phyloP scores from a whole-genome alignment of 192 early-diverging fungal genomes.

The Rhizophagus prolifer region DNA sequence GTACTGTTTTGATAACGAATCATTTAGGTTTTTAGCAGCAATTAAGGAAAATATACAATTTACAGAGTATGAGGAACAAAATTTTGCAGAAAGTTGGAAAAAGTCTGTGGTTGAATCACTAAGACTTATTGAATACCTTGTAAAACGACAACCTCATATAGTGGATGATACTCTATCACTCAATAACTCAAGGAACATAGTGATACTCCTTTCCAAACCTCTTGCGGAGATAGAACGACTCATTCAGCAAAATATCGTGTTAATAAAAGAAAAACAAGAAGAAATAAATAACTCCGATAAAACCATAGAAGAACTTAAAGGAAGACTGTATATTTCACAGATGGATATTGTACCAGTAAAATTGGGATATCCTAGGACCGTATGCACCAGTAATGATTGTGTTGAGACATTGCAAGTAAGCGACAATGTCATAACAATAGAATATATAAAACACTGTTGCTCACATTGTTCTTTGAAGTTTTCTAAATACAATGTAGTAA shows the following conservation, averaged over 20 bases:
- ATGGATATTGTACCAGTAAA: constrained; percentile 26
- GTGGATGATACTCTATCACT: constrained; percentile 35
- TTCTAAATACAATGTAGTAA: constrained; percentile 24
- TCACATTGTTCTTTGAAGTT: constrained; percentile 16
- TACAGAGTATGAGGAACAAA: constrained; percentile 11
- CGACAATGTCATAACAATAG: constrained; percentile 5
- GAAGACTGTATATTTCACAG: constrained; percentile 23
- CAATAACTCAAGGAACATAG: constrained; percentile 30
- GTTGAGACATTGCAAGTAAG: not conserved
- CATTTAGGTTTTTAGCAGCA: constrained; percentile 34
- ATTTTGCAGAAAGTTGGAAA: constrained; percentile 34
- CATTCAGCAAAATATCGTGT: constrained; percentile 26
- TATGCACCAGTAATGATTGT: constrained; percentile 31
- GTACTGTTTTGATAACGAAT: constrained; percentile 38
- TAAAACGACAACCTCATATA: constrained; percentile 24
- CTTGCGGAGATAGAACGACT: constrained; percentile 29
- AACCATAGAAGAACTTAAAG: constrained; percentile 27
- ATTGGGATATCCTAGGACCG: constrained; percentile 26
- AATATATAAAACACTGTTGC: constrained; percentile 36
- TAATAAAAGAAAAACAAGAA: constrained; percentile 20
- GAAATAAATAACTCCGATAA: constrained; percentile 29
- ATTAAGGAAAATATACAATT: constrained; percentile 28
- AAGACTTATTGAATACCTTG: constrained; percentile 30
- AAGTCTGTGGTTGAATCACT: constrained; percentile 30
- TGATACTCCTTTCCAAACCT: constrained; percentile 25